Base-by-base conservation (phyloP, 352 stramenopile species). In the Phytophthora uliginosa region DNA sequence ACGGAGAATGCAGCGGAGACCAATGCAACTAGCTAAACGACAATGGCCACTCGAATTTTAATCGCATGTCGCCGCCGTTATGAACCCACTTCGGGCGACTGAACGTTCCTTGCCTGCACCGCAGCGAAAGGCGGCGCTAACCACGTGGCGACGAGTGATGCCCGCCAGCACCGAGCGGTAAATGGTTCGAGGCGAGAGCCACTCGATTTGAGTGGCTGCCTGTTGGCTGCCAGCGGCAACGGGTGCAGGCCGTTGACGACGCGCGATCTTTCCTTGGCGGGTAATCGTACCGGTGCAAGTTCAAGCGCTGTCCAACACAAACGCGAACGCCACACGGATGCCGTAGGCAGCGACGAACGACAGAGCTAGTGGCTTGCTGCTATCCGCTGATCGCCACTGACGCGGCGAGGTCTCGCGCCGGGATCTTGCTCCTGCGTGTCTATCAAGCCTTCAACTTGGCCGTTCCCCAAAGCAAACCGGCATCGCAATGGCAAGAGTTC, bases 51-150 rank as follows among this genome's bases (percentile, higher is more conserved):
- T 28, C 47, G 47, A 28, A 50, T 54, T 54, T 54, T 54, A 54
- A 54, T 54, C 47, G 7, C 47, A 26, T 10, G 15, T 31, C 10
- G 20, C n/a, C 20, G 47, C 20, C 47, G 20, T 54, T 54, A 36
- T 67, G 58, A 72, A 67, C 47, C 48, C 57, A 72, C 48, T 66
- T 48, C 38, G 57, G 59, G 47, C 36, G 36, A 18, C 12, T 61
- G 57, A 72, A 67, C 48, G 48, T 67, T 67, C 57, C 24, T 28
- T 9, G 42, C 42, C 15, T 22, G 42, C 42, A 50, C 42, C 40
- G 13, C 34, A 15, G 24, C 66, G 66, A 73, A 60, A 73, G 58
- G 59, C 50, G 65, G 20, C 12, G 38, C 12, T 68, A 73, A 68
- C 66, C 38, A 73, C 50, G 66, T 68, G 26, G 28, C 26, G 8